Evolutionary conservation across 371 early-diverging fungal genomes (phyloP), one percentile per base, ranked within the genome.

Genomic region (Saksenaea vasiformis): DNA sequence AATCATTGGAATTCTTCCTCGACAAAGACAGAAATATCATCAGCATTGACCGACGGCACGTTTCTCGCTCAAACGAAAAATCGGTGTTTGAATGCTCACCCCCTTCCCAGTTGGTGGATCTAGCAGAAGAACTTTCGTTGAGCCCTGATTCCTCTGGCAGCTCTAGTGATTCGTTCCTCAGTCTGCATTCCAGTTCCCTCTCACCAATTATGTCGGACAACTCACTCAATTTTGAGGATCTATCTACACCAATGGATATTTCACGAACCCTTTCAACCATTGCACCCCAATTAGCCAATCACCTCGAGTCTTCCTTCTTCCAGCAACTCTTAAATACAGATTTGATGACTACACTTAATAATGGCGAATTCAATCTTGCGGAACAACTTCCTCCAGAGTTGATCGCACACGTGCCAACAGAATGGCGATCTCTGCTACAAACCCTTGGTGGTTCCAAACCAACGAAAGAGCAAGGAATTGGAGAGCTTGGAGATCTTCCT

Each of bases 1-100:
- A 80, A 39, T 28, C 71, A 0, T 41, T 80, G 35, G 80, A 77
- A 51, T 69, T 80, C 51, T 80, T 73, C 54, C 60, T 80, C 44
- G 67, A 80, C 28, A 62, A 65, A 14, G 31, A 72, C 24, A 51
- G 28, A 41, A 58, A 61, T 15, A 76, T 78, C 13, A 44, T 78
- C 54, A 74, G 61, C 41, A 19, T 63, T 17, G 39, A 64, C 24
- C 61, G 28, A 44, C 39, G 44, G 19, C 17, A 43, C 36, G 34
- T 28, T 9, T 14, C 39, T 36, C 38, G 4, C 41, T 34, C 38
- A 54, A 63, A 47, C 26, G 61, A 38, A 60, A 9, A 34, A 19
- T 11, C 35, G 17, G 15, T 26, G 44, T 43, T 56, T 56, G 64
- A 41, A 31, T 28, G 43, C n/a, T 41, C 60, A 5, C 51, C 55